These are phyloP conservation scores for Batkoa obscura DNA, from an alignment of 371 early-diverging fungal species.

Conservation along the genomic window DNA sequence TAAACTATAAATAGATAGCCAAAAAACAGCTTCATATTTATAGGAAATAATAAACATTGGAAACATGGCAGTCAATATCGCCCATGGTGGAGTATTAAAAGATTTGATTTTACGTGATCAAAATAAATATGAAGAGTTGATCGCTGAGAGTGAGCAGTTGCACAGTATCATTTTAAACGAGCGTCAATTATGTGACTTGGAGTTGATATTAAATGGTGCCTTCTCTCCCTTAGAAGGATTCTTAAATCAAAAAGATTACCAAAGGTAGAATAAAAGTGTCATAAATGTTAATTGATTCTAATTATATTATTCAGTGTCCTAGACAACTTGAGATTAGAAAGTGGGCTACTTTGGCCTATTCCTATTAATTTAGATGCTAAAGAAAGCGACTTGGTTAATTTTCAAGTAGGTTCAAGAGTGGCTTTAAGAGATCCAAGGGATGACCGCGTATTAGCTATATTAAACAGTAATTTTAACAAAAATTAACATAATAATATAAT, in stretches of 20 bases:
- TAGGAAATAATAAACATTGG: neutral
- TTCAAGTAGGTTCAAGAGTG: conserved; percentile 29
- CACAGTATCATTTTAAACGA: conserved; percentile 62
- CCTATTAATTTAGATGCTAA: conserved; percentile 82
- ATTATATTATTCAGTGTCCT: conserved; percentile 36
- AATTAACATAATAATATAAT: too few relatives aligned
- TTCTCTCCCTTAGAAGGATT: conserved; percentile 95
- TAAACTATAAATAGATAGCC: too few relatives aligned
- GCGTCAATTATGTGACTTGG: conserved; percentile 84
- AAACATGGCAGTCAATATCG: conserved; percentile 48
- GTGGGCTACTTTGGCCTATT: conserved; percentile 71
- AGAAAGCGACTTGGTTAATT: conserved; percentile 10
- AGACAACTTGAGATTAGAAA: conserved; percentile 46
- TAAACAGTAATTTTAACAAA: conserved; percentile 19
- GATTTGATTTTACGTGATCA: conserved; percentile 73
- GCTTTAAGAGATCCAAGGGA: conserved; percentile 68
- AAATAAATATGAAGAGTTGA: conserved; percentile 34
- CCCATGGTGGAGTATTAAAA: conserved; percentile 85
- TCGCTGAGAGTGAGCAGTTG: conserved; percentile 38
- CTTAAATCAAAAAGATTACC: conserved; percentile 65
- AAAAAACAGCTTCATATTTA: too few relatives aligned
- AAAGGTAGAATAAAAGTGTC: conserved; percentile 31
- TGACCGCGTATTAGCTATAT: conserved; percentile 62
- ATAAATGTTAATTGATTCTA: neutral
- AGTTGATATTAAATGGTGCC: conserved; percentile 83